Base-by-base conservation (phyloP, 2,329 filamentous ascomycete species). In the Colletotrichum endophyticum region DNA sequence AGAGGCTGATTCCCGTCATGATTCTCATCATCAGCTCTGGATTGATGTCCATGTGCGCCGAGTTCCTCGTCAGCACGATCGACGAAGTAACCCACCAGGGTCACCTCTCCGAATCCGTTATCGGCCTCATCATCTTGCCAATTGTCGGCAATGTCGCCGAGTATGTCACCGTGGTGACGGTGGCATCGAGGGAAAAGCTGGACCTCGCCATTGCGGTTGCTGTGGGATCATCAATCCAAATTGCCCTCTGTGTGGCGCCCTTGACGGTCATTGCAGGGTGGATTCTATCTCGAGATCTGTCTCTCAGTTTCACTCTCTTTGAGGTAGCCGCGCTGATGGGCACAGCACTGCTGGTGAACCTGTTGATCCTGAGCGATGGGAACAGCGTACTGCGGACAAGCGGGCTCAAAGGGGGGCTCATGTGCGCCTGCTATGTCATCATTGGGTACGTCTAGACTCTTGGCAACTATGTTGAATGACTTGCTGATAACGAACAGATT, bases 241-340 rank as follows among this genome's bases (percentile, higher is more conserved):
- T 93, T 69, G 89, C 91, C 0, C 85, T 93, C 0, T 91, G 92
- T 77, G 89, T 93, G 3, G 91, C 91, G 1, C 92, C 91, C 0
- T 83, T 93, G 59, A 89, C 92, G 5, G 89, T 93, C 15, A 84
- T 93, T 4, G 87, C 92, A 12, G 91, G 90, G 16, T 93, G 91
- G 91, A 85, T 86, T 77, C 84, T 93, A 79, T 81, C 86, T 15
- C 88, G 88, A 53, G 87, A 91, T 25, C 89, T 93, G 83, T 87
- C 91, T n/a, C 87, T 95, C 66, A 93, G 94, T 79, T 95, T 95
- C 84, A 93, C 93, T 79, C 89, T 93, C 44, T 95, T 95, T 81
- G 94, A 95, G 85, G 95, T 94, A 1, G 92, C 95, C 25, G 92
- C 92, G 49, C 89, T 95, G 80, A 94, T 95, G 80, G 90, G 94